These are phyloP conservation scores for Amylocystis lapponica DNA, from an alignment of 768 basidiomycete genomes.

Conservation along the genomic window DNA sequence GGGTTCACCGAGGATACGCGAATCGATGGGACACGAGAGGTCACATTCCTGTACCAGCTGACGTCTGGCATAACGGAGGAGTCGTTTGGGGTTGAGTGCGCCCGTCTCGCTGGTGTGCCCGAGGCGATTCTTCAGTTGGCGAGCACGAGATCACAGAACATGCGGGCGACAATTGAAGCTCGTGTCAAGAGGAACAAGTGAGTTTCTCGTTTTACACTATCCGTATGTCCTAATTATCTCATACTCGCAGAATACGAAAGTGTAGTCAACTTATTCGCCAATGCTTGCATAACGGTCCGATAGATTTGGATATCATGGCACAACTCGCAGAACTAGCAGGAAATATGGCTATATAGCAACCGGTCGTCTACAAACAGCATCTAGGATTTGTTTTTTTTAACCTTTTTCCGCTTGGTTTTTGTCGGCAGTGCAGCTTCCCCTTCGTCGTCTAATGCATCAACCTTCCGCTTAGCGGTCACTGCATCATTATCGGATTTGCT, in stretches of 20 bases:
- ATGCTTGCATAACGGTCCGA: background rate
- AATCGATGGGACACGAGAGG: constrained; percentile 68
- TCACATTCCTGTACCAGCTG: constrained; percentile 84
- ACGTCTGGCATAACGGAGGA: constrained; percentile 68
- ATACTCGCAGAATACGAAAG: constrained; percentile 21
- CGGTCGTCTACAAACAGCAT: too few relatives aligned
- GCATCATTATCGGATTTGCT: constrained; percentile 19
- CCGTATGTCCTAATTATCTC: background rate
- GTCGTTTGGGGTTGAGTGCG: constrained; percentile 93
- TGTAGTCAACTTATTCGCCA: constrained; percentile 21
- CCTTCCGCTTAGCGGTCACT: constrained; percentile 24
- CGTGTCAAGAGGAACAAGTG: constrained; percentile 48
- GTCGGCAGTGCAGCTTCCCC: constrained; percentile 18
- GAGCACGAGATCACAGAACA: constrained; percentile 39
- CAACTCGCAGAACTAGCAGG: too few relatives aligned
- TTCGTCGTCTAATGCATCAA: constrained; percentile 11
- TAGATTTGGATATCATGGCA: background rate
- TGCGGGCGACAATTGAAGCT: constrained; percentile 49
- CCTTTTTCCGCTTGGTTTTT: constrained; percentile 41
- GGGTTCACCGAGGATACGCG: constrained; percentile 65
- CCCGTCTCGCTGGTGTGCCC: constrained; percentile 79
- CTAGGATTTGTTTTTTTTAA: constrained; percentile 26
- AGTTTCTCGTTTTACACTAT: background rate
- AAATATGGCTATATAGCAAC: too few relatives aligned
- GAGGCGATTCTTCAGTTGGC: constrained; percentile 63